These are phyloP conservation scores for Tuber indicum DNA, from an alignment of 495 filamentous ascomycete genomes.

Conservation along the genomic window DNA sequence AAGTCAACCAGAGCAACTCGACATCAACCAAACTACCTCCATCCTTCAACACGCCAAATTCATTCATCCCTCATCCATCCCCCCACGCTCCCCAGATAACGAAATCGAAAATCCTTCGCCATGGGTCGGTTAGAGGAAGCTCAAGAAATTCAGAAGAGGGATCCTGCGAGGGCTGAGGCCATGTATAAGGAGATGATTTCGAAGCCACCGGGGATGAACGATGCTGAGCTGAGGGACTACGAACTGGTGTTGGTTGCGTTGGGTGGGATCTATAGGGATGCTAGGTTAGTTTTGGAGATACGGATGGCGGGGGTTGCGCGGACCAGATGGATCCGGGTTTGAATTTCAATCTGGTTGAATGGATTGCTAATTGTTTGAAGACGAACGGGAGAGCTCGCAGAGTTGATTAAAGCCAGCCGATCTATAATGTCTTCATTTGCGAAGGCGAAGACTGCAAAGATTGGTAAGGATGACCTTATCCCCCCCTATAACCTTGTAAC, in stretches of 20 bases:
- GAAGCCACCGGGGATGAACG: constrained; percentile 70
- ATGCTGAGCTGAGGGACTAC: constrained; percentile 79
- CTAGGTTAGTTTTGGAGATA: constrained; percentile 51
- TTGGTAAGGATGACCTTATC: constrained; percentile 57
- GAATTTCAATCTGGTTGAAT: constrained; percentile 20
- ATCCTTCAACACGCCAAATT: constrained; percentile 16
- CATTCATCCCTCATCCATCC: constrained; percentile 18
- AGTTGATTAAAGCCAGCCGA: constrained; percentile 82
- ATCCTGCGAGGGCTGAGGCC: constrained; percentile 70
- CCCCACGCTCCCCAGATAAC: not conserved
- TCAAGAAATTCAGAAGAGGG: constrained; percentile 68
- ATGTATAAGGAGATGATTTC: constrained; percentile 85
- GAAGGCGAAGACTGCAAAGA: constrained; percentile 97
- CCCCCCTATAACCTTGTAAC: not conserved
- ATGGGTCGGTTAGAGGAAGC: constrained; percentile 66
- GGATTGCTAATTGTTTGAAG: constrained; percentile 10
- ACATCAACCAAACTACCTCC: constrained; percentile 26
- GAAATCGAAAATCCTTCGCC: constrained; percentile 7
- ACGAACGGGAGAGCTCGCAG: constrained; percentile 74
- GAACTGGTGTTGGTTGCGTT: constrained; percentile 75
- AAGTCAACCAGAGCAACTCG: constrained; percentile 24
- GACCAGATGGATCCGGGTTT: constrained; percentile 14
- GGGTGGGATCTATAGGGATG: constrained; percentile 86
- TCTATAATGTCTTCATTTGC: constrained; percentile 89
- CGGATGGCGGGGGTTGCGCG: not conserved